Evolutionary conservation across 1,139 yeast genomes (phyloP).

Genomic region (Zygosaccharomyces sapae): DNA sequence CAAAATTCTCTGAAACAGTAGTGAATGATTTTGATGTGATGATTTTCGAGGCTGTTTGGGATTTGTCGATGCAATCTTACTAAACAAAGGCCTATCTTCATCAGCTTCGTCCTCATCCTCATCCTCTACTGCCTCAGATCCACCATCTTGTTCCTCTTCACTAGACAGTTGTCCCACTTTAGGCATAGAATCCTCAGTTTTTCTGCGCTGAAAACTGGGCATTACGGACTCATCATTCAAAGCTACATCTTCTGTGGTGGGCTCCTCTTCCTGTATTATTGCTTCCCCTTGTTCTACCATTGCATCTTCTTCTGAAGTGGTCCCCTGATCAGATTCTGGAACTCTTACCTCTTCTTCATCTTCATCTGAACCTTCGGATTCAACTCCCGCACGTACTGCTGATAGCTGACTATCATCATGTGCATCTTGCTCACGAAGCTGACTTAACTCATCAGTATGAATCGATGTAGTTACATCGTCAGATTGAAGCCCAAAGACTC

Average conservation of each 20-base stretch:
- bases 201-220: neutral
- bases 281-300: neutral
- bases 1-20: conserved; percentile 14
- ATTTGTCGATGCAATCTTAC: neutral
- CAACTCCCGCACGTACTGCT: conserved; percentile 2
- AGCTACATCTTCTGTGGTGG: conserved; percentile 13
- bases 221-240: conserved; percentile 7
- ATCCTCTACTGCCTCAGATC: conserved; percentile 17
- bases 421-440: conserved; percentile 15
- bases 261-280: neutral
- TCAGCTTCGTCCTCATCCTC: conserved; percentile 14
- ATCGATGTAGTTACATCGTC: conserved; percentile 30
- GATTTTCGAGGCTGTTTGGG: conserved; percentile 6
- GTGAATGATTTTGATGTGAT: conserved; percentile 8
- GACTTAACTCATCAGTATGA: conserved; percentile 30
- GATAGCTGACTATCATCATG: conserved; percentile 8
- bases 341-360: conserved; percentile 23
- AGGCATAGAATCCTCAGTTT: conserved; percentile 18
- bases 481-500: conserved; percentile 41
- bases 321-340: conserved; percentile 35
- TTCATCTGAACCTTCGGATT: conserved; percentile 7
- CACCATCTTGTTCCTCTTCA: conserved; percentile 23
- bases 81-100: conserved; percentile 18
- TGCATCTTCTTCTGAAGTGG: conserved; percentile 23
- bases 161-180: conserved; percentile 30